Base-by-base conservation (phyloP, 352 stramenopile genomes). In the Pythium angustatum region DNA sequence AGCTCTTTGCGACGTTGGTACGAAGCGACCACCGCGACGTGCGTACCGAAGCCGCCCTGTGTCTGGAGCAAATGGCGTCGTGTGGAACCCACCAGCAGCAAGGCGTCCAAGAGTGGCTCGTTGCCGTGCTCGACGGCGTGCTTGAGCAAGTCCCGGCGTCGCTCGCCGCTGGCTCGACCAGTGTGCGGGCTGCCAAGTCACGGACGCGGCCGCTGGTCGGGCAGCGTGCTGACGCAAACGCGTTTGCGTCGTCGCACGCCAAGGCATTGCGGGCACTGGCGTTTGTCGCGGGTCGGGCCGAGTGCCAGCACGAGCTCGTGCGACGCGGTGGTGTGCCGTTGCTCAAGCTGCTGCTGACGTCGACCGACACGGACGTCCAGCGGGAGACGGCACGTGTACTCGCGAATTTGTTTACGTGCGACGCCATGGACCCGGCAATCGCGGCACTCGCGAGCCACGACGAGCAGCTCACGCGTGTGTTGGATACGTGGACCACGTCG, bases 61-160 rank as follows among this genome's bases (percentile, higher is more conserved):
- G 83, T 47, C 72, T 92, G 8, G 50, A 87, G 8, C 79, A 88
- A 51, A 75, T 92, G 15, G 72, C 72, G 5, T 77, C 62, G 1
- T 48, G 68, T 27, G 76, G 81, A 8, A 50, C 30, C 15, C 74
- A 89, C 63, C 77, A 77, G 28, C 72, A 88, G 36, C 78, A 91
- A 72, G 75, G 73, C 6, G 68, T 88, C 10, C 83, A 93, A 47
- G 83, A 90, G 43, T 93, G 83, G 83, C 62, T 93, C 24, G 87
- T 93, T 49, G 77, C 81, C 24, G 71, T 93, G 12, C 64, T 93
- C 30, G 81, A 93, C 31, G 79, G 71, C 4, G 80, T 90, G 17
- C 69, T 93, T 11, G 64, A 85, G 26, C 78, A 78, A 28, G 77
- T 93, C 0, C 79, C 83, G 3, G 49, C 57, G 3, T 63, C 84